Percentiles rank a stretch among this genome's conserved stretches.
phyloP scores from a whole-genome alignment of 768 basidiomycete species.

The Pulveroboletus sp. region DNA sequence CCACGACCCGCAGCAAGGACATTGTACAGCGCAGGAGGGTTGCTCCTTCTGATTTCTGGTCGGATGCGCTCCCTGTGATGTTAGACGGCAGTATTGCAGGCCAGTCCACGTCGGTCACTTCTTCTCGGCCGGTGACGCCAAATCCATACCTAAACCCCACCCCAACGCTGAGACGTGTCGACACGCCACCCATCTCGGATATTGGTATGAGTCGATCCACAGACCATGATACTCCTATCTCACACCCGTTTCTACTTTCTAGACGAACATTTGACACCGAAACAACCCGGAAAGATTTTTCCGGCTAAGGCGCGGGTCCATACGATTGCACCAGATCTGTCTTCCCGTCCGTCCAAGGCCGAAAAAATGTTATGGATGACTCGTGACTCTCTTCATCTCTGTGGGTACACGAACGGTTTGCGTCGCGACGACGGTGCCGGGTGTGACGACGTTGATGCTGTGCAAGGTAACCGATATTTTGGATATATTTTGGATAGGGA shows the following conservation, averaged over 20 bases:
- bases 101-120: conserved; percentile 4
- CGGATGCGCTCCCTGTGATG: conserved; percentile 12
- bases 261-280: conserved; percentile 17
- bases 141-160: conserved; percentile 38
- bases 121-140: conserved; percentile 20
- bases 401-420: conserved; percentile 11
- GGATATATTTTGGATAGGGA: neutral
- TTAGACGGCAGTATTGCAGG: neutral
- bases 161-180: conserved; percentile 18
- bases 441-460: conserved; percentile 14
- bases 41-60: conserved; percentile 22
- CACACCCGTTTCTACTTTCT: neutral
- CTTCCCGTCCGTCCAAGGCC: conserved; percentile 26
- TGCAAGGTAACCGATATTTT: conserved; percentile 20
- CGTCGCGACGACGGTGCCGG: conserved; percentile 17
- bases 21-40: conserved; percentile 11
- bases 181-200: conserved; percentile 5
- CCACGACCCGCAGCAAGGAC: conserved; percentile 16
- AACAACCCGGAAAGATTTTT: neutral
- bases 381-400: conserved; percentile 27
- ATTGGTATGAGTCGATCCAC: conserved; percentile 12
- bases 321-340: conserved; percentile 1
- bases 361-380: conserved; percentile 32
- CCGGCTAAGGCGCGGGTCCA: conserved; percentile 5
- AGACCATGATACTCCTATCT: neutral